Percentiles rank a stretch among this genome's conserved stretches.
Evolutionary conservation across 306 rosid species (phyloP).

Genomic region (Parietaria judaica): DNA sequence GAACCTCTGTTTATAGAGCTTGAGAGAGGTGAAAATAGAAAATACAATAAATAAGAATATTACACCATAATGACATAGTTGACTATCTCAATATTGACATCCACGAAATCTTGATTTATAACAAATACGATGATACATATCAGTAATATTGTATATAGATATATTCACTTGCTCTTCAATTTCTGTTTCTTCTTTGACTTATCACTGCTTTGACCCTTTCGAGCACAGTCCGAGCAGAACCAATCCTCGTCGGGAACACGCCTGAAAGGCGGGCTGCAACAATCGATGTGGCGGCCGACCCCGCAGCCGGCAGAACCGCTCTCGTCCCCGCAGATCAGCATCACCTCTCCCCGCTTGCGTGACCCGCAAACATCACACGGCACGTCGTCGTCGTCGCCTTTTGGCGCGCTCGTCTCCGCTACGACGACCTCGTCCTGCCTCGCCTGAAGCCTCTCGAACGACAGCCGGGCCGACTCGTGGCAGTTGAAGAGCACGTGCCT

Average conservation of each 20-base stretch:
- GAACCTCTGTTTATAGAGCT: too few relatives aligned
- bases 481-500: conserved; percentile 63
- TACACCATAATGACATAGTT: too few relatives aligned
- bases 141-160: too few relatives aligned
- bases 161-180: too few relatives aligned
- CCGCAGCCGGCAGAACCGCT: conserved; percentile 78
- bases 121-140: too few relatives aligned
- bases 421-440: conserved; percentile 52
- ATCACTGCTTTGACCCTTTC: conserved; percentile 21
- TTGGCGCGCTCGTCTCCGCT: conserved; percentile 15
- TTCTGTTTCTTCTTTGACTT: conserved; percentile 37
- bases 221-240: conserved; percentile 64
- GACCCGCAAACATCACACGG: conserved; percentile 61
- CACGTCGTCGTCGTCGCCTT: conserved; percentile 24
- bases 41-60: too few relatives aligned
- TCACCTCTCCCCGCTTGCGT: conserved; percentile 66
- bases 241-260: conserved; percentile 73
- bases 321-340: conserved; percentile 88
- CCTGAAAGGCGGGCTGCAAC: conserved; percentile 77
- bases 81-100: too few relatives aligned
- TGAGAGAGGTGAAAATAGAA: too few relatives aligned
- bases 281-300: conserved; percentile 65
- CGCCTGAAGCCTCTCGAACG: conserved; percentile 41
- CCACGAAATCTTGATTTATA: too few relatives aligned
- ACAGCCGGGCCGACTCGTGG: conserved; percentile 64